Evolutionary conservation across 805 yeast species (phyloP).

Genomic region (Hanseniaspora singularis): DNA sequence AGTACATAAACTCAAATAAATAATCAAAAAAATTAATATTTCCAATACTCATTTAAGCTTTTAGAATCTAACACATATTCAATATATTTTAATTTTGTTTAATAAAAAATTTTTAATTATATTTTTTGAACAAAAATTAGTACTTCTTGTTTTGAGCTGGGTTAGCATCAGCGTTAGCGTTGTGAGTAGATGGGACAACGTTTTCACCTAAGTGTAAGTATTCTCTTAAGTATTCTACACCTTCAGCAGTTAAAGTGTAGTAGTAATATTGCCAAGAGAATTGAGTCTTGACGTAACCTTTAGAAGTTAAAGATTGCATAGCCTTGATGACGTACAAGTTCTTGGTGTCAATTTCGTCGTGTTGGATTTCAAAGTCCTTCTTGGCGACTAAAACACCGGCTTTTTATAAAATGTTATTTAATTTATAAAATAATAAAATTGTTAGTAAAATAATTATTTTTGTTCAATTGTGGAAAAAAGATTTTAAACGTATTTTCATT

Average conservation of each 20-base stretch:
- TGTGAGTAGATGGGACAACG: constrained; percentile 96
- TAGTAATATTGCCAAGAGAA: constrained; percentile 99
- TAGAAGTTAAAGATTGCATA: constrained; percentile 95
- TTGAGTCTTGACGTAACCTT: constrained; percentile 98
- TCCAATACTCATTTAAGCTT: too few species aligned
- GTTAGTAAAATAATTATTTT: constrained; percentile 5
- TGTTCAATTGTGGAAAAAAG: not conserved
- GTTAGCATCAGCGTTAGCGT: constrained; percentile 77
- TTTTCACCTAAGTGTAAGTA: constrained; percentile 98
- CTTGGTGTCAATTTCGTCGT: constrained; percentile 95
- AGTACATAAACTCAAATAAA: not conserved
- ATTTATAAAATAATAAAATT: not conserved
- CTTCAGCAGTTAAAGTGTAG: constrained; percentile 99
- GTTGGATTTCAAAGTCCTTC: constrained; percentile 96
- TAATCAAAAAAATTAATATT: too few species aligned
- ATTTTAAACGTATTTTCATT: not conserved
- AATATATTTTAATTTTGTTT: not conserved
- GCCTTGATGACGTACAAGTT: constrained; percentile 98
- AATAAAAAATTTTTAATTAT: not conserved
- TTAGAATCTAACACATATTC: too few species aligned
- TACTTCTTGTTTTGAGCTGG: constrained; percentile 48
- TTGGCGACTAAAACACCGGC: constrained; percentile 99
- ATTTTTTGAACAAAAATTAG: constrained; percentile 17
- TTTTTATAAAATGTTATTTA: constrained; percentile 26
- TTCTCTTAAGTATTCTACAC: constrained; percentile 95